Evolutionary conservation across 495 filamentous ascomycete genomes (phyloP), one percentile per base, ranked within the genome.

Genomic region (Penicilliopsis zonata): DNA sequence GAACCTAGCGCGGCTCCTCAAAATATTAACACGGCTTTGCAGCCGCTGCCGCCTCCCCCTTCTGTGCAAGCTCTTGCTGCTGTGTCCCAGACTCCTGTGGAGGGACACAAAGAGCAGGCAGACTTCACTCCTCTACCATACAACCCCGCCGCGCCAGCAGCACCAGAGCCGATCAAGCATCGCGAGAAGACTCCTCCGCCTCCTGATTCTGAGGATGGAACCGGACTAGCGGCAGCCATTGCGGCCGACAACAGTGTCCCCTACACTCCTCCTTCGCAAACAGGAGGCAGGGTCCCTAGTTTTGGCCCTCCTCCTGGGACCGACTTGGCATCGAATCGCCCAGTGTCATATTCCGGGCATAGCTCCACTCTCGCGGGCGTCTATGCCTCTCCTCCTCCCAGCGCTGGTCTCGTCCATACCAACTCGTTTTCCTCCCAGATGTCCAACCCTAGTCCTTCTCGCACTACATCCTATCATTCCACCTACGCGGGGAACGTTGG

Each of bases 111-210:
- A 38, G 57, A 69, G 9, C 54, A 64, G 13, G 59, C 60, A 30
- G 62, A 46, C 28, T 76, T 71, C 31, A 63, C 67, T n/a, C 82
- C 84, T n/a, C 70, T 90, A 33, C 72, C 84, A 2, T 94, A 94
- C 43, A 94, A 94, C 53, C 86, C 86, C 1, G 85, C 86, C 0
- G 85, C 86, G 1, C 86, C 86, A 8, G 64, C 86, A 2, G 83
- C 83, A 1, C 82, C 86, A 3, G 86, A 94, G 47, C 75, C 74
- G 9, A 80, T 92, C 43, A 68, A 75, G 33, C 73, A 86, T 43
- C 75, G 86, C 29, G 86, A 94, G 58, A 90, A 93, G 63, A 94
- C 86, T 0, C 86, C 85, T 6, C 86, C 86, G 5, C 80, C 80
- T 18, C 67, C 70, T 9, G 81, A 88, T 44, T 81, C 77, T 18